Base-by-base conservation (phyloP, 148 eudicot species). In the Dianthus caryophyllus region DNA sequence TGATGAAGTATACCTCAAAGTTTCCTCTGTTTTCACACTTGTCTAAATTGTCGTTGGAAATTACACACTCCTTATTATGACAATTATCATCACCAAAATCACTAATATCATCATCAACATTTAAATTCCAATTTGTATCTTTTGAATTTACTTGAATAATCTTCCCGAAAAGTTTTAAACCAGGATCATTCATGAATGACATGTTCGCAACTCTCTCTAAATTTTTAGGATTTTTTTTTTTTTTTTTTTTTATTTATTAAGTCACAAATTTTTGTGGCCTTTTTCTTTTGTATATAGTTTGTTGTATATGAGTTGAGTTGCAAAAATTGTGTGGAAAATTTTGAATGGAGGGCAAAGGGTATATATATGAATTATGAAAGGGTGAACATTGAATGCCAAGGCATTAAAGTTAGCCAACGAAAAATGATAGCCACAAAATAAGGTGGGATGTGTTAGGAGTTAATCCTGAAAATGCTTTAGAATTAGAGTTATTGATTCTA, bases 151-250 rank as follows among this genome's bases (percentile, higher is more conserved):
- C 5, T 22, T 70, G 84, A 71, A 88, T 88, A 25, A 75, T 84
- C 74, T 78, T 84, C 59, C 91, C 91, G 69, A 89, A 89, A 63
- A 84, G 81, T 79, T 78, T 89, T 24, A 87, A 87, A 29, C 80
- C 79, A 12, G 72, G 68, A 69, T 88, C 80, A 56, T 66, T 81
- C 22, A 52, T 67, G 38, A 76, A 82, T 26, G 80, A 68, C 90
- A 86, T 86, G 38, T 61, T 76, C 14, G 20, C 5, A 36, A 14
- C 39, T 44, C 46, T 26, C 25, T 50, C 9, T 30, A 27, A 46
- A 61, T 6, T 5, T 30, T n/a, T n/a, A n/a, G n/a, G 10, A 18
- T 44, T 58, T 39, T 26, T 31, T 16, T 69, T 0, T 44, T 9
- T 44, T 9, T 6, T 22, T 41, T 60, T 7, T 33, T 33, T 7